Percentiles rank a stretch among this genome's conserved stretches.
Conservation (phyloP, 345 rosid species). For the Trapa incisa region DNA sequence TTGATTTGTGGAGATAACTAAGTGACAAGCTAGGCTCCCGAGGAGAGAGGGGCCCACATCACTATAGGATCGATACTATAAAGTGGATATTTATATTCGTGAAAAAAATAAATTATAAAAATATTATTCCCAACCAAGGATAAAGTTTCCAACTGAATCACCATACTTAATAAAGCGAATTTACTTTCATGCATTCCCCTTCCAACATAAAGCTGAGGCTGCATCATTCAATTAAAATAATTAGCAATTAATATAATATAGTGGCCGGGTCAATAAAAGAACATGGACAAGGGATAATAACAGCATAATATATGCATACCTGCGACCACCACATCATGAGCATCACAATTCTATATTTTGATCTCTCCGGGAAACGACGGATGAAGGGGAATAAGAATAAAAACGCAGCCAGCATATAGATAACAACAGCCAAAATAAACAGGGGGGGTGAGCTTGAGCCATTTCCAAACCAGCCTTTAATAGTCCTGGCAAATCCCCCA, state of each 20-base stretch:
- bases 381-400: conserved; percentile 80
- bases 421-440: conserved; percentile 71
- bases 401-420: conserved; percentile 76
- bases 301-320: conserved; percentile 27
- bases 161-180: conserved; percentile 81
- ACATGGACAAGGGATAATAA: background rate
- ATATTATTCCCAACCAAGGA: background rate
- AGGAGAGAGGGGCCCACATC: no score
- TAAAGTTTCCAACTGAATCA: conserved; percentile 3
- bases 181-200: conserved; percentile 99
- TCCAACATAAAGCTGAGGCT: conserved; percentile 99
- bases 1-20: no score
- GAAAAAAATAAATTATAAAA: background rate
- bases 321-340: conserved; percentile 99
- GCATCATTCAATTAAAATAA: conserved; percentile 10
- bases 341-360: conserved; percentile 77
- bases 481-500: conserved; percentile 86
- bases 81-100: background rate
- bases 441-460: conserved; percentile 58
- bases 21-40: no score
- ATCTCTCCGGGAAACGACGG: conserved; percentile 92
- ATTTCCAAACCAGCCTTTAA: conserved; percentile 87
- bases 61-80: background rate
- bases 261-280: background rate
- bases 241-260: background rate